Percentiles rank a stretch among this genome's conserved stretches.
phyloP scores from a whole-genome alignment of 495 filamentous ascomycete species.

The Penicillium paxilli region DNA sequence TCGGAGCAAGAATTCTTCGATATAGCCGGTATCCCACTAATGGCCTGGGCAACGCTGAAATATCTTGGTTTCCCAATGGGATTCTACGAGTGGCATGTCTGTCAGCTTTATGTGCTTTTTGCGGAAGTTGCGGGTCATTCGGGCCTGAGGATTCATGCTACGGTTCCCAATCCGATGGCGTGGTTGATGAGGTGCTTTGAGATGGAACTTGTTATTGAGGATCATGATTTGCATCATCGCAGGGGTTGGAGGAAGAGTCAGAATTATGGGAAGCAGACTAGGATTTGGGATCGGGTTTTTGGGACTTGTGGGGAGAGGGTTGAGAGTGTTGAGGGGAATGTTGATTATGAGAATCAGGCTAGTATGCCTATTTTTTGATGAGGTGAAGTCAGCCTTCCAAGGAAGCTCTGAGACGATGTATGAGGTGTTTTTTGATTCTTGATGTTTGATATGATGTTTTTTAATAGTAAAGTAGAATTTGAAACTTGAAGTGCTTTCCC shows the following conservation, averaged over 20 bases:
- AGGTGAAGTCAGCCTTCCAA: too few relatives aligned
- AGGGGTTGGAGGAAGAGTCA: conserved; percentile 21
- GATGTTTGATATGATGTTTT: too few relatives aligned
- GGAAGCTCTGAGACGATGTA: too few relatives aligned
- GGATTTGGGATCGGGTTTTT: conserved; percentile 22
- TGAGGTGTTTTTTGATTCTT: too few relatives aligned
- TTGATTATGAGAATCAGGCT: conserved; percentile 14
- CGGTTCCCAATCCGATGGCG: conserved; percentile 10
- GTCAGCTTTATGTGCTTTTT: conserved; percentile 15
- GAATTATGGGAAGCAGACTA: conserved; percentile 22
- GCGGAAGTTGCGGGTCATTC: conserved; percentile 16
- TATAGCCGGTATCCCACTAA: neutral
- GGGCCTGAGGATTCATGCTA: conserved; percentile 14
- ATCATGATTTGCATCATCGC: conserved; percentile 23
- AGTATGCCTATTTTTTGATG: conserved; percentile 15
- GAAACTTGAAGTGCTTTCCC: too few relatives aligned
- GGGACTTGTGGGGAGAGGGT: conserved; percentile 16
- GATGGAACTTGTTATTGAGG: conserved; percentile 19
- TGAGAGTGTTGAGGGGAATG: conserved; percentile 9
- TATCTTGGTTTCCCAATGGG: conserved; percentile 14
- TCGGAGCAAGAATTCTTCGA: neutral
- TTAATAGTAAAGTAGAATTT: too few relatives aligned
- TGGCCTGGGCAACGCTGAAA: conserved; percentile 5
- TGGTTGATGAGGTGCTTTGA: conserved; percentile 13
- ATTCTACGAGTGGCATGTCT: conserved; percentile 21